These are phyloP conservation scores for Leccinum subspadiceum DNA, from an alignment of 1,284 basidiomycete species.

Conservation along the genomic window DNA sequence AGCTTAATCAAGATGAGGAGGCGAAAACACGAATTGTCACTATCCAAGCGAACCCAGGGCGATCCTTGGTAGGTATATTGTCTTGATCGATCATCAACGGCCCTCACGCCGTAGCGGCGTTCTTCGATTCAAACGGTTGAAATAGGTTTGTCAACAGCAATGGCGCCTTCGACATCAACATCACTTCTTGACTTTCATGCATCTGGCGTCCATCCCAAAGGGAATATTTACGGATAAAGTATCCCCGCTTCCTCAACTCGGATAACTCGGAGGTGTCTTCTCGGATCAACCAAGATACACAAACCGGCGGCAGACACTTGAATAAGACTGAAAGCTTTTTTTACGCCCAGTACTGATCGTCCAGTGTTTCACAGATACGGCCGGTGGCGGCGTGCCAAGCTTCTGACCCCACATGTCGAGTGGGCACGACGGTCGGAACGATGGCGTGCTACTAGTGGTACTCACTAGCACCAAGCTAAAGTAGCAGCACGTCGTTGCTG, in stretches of 20 bases:
- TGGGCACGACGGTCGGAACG: neutral
- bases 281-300: neutral
- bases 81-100: neutral
- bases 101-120: neutral
- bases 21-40: neutral
- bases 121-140: neutral
- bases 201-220: neutral
- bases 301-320: neutral
- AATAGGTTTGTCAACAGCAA: neutral
- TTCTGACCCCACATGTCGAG: neutral
- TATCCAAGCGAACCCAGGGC: neutral
- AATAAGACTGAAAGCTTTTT: neutral
- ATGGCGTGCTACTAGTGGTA: neutral
- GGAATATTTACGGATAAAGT: neutral
- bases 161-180: neutral
- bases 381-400: neutral
- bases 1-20: neutral
- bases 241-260: neutral
- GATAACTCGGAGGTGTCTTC: neutral
- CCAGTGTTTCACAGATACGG: neutral
- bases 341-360: neutral
- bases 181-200: neutral
- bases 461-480: neutral
- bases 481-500: neutral
- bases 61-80: neutral